Percentiles rank a stretch among this genome's conserved stretches.
These are phyloP conservation scores for Ustulina deusta DNA, from an alignment of 2,329 filamentous ascomycete genomes.

Conservation along the genomic window DNA sequence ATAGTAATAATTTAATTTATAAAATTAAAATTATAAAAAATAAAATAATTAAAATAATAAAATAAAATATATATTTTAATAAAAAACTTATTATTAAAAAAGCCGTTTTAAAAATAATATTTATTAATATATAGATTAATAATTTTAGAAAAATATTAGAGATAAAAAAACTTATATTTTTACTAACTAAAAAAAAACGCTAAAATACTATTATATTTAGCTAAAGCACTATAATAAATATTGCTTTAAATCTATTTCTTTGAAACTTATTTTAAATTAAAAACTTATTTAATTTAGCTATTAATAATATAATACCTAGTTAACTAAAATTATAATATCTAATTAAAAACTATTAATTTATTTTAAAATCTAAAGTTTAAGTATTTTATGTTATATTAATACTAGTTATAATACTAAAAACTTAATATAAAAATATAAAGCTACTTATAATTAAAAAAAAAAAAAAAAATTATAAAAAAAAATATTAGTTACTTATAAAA, in stretches of 20 bases:
- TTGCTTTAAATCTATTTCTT: too few relatives aligned
- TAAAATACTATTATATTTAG: not conserved
- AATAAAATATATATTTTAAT: not conserved
- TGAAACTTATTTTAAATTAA: not conserved
- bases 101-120: not conserved
- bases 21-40: not conserved
- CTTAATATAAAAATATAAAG: conserved; percentile 3
- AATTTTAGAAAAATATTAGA: not conserved
- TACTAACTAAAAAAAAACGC: not conserved
- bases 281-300: not conserved
- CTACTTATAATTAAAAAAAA: conserved; percentile 6
- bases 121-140: not conserved
- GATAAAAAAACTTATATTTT: not conserved
- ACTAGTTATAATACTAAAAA: not conserved
- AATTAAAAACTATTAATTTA: not conserved
- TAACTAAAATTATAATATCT: not conserved
- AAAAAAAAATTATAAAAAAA: not conserved
- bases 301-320: not conserved
- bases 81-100: not conserved
- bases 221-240: conserved; percentile 8
- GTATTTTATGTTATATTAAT: not conserved
- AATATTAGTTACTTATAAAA: conserved; percentile 4
- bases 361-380: not conserved
- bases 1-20: not conserved
- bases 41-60: not conserved